phyloP scores from a whole-genome alignment of 805 yeast genomes.

The Cyberlindnera euphorbiae region DNA sequence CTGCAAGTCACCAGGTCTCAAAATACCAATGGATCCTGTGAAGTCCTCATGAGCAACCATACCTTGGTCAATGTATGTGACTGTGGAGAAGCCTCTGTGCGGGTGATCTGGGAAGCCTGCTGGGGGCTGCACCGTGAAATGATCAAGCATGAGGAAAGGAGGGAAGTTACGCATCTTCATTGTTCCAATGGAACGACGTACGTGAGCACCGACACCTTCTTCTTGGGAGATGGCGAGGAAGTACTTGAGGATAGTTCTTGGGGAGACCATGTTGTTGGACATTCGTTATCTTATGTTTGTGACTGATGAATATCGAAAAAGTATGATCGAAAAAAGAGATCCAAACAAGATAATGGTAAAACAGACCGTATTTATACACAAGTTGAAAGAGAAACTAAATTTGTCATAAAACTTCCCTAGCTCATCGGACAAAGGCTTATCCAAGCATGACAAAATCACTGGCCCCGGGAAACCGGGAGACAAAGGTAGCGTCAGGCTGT shows the following conservation, averaged over 20 bases:
- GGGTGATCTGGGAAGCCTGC: conserved; percentile 85
- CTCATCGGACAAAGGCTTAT: no score
- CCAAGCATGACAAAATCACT: no score
- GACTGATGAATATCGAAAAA: no score
- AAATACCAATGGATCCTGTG: conserved; percentile 75
- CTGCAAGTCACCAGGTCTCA: conserved; percentile 80
- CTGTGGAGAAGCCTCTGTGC: conserved; percentile 80
- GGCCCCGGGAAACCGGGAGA: no score
- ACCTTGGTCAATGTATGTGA: conserved; percentile 62
- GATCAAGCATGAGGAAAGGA: conserved; percentile 80
- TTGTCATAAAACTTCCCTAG: no score
- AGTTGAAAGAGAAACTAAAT: no score
- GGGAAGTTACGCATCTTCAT: conserved; percentile 64
- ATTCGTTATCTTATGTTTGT: no score
- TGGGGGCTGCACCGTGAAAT: conserved; percentile 58
- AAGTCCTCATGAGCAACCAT: conserved; percentile 80
- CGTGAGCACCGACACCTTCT: conserved; percentile 88
- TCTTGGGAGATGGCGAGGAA: conserved; percentile 62
- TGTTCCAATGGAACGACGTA: conserved; percentile 76
- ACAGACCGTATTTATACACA: no score
- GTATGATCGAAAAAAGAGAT: no score
- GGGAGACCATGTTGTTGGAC: conserved; percentile 22
- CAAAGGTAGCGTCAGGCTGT: no score
- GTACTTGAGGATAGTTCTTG: conserved; percentile 46
- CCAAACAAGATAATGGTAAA: no score